These are phyloP conservation scores for Cenchrus purpureus DNA, from an alignment of 176 grass and related monocot genomes.

Conservation along the genomic window DNA sequence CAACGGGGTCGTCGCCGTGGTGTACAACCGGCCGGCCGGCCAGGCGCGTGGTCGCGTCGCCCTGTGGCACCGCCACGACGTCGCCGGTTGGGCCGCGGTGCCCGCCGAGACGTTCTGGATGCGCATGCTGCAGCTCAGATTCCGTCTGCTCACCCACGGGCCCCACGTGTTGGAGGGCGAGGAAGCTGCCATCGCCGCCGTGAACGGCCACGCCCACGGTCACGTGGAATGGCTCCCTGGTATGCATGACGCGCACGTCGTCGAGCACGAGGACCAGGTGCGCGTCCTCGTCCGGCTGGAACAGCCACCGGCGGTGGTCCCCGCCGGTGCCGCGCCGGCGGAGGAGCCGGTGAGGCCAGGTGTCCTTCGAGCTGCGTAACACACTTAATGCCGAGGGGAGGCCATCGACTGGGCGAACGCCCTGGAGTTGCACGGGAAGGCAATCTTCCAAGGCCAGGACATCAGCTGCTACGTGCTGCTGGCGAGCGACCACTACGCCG, in stretches of 20 bases:
- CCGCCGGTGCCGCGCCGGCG: background rate
- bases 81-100: background rate
- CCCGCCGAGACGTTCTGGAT: background rate
- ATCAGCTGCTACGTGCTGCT: background rate
- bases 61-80: background rate
- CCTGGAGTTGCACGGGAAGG: constrained; percentile 1
- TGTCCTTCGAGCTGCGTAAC: background rate
- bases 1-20: background rate
- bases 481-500: background rate
- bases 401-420: background rate
- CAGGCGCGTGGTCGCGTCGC: background rate
- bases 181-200: background rate
- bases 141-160: background rate
- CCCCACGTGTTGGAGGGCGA: background rate
- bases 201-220: background rate
- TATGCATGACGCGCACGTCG: background rate
- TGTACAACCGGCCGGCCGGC: background rate
- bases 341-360: background rate
- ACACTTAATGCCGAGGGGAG: background rate
- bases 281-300: background rate
- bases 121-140: background rate
- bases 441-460: background rate
- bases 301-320: too few relatives aligned
- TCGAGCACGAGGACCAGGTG: constrained; percentile 10
- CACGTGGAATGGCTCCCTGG: background rate